These are phyloP conservation scores for Dinochytrium kinnereticum DNA, from an alignment of 371 early-diverging fungal genomes.

Conservation along the genomic window DNA sequence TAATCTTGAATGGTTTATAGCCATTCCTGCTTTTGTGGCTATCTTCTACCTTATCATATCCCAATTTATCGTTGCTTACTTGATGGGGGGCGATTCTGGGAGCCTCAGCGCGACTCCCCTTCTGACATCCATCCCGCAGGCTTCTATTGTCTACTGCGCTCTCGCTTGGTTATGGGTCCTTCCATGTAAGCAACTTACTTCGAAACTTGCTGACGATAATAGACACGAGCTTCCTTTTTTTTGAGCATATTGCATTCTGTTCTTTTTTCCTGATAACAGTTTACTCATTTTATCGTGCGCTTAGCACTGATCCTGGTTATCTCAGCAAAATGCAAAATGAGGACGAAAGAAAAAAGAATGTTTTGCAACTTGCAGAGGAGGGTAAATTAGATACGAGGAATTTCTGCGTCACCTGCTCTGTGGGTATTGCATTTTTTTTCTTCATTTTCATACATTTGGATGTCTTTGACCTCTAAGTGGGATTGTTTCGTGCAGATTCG, in stretches of 20 bases:
- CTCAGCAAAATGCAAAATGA: conserved; percentile 51
- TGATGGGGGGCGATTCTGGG: conserved; percentile 64
- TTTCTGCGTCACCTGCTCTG: conserved; percentile 75
- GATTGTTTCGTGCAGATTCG: too few species aligned
- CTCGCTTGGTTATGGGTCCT: conserved; percentile 66
- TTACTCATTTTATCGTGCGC: conserved; percentile 75
- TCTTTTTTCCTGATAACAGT: conserved; percentile 61
- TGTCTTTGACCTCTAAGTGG: too few species aligned
- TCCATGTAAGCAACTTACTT: conserved; percentile 40
- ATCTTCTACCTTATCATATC: conserved; percentile 62
- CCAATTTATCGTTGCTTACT: conserved; percentile 62
- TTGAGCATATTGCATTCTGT: conserved; percentile 68
- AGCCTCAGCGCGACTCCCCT: conserved; percentile 80
- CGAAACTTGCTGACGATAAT: too few species aligned
- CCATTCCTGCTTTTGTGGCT: conserved; percentile 67
- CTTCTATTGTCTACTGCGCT: conserved; percentile 73
- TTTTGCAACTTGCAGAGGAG: conserved; percentile 71
- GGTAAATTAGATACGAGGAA: conserved; percentile 72
- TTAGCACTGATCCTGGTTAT: conserved; percentile 84
- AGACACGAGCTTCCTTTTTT: conserved; percentile 69
- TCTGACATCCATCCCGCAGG: conserved; percentile 82
- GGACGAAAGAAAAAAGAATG: conserved; percentile 45
- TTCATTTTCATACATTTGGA: too few species aligned
- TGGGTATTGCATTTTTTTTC: too few species aligned
- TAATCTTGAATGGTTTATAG: conserved; percentile 76